Base-by-base conservation (phyloP, 1,284 basidiomycete genomes). In the Leccinum fallax region DNA sequence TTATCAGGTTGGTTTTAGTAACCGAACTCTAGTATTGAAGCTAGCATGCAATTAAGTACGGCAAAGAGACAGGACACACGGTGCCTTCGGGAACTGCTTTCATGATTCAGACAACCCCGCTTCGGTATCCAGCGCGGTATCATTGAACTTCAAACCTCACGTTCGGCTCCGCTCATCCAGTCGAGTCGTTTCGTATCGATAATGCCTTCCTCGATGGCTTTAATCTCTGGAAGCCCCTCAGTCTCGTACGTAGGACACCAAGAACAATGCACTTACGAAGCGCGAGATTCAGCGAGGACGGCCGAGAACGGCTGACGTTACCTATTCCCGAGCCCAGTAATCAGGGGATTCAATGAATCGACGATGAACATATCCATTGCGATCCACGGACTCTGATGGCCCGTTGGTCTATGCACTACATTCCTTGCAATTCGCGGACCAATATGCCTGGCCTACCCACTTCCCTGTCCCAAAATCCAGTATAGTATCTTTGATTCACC, bases 211-310 rank as follows among this genome's bases (percentile, higher is more conserved):
- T 46, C 19, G 19, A 46, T 46, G 5, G 19, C 74, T 61, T 68
- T 72, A 43, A 76, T 73, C 54, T 73, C 74, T 76, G 53, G 30
- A 32, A 49, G 3, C 15, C 51, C 30, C 9, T 70, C 54, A 63
- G 53, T 36, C 10, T 26, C 19, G 51, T 36, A 30, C 16, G 26
- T 5, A 49, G 15, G 2, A 11, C 30, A 28, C 7, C 48, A 21
- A 56, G 24, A 16, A 53, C 21, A 24, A 38, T 24, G 24, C 15
- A 62, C 74, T 5, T 60, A 78, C 71, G 78, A 40, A 79, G 67
- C 16, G 78, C 76, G n/a, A 80, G 67, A 55, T 75, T 67, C 63
- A 77, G 67, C 59, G 75, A 76, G 43, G 71, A 69, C 53, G 76
- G 55, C 5, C 79, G 69, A n/a, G 71, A 72, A 26, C 69, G 70